Percentiles rank a stretch among this genome's conserved stretches.
phyloP scores from a whole-genome alignment of 305 asterid genomes.

The Fraxinus platypoda region DNA sequence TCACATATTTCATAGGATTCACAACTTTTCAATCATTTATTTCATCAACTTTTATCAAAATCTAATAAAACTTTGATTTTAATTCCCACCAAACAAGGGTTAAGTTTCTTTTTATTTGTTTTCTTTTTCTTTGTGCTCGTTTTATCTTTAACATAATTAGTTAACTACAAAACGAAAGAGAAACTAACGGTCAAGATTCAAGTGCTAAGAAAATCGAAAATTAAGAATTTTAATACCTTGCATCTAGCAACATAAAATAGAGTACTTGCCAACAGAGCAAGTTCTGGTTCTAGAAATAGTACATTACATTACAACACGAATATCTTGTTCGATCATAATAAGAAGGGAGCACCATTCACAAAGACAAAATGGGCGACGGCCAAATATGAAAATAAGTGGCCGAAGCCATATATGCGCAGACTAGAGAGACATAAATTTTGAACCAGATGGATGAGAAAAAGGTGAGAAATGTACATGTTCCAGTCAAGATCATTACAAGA shows the following conservation, averaged over 20 bases:
- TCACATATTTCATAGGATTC: too few relatives aligned
- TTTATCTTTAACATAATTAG: too few relatives aligned
- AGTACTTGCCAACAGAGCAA: background rate
- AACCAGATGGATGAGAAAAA: constrained; percentile 74
- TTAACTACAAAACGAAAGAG: background rate
- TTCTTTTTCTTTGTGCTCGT: too few relatives aligned
- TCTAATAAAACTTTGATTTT: too few relatives aligned
- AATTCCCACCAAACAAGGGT: too few relatives aligned
- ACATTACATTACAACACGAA: background rate
- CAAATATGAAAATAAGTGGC: constrained; percentile 53
- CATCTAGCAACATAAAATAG: background rate
- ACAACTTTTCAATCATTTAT: too few relatives aligned
- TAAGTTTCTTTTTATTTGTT: too few relatives aligned
- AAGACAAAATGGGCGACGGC: constrained; percentile 41
- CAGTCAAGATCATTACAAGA: constrained; percentile 55
- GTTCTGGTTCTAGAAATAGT: constrained; percentile 6
- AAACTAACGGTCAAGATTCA: background rate
- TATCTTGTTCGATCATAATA: background rate
- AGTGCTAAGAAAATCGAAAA: background rate
- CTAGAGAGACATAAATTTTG: constrained; percentile 62
- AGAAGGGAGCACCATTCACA: constrained; percentile 16
- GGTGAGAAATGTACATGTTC: constrained; percentile 53
- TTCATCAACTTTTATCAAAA: too few relatives aligned
- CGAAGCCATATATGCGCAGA: constrained; percentile 49
- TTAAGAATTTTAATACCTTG: background rate